These are phyloP conservation scores for Penicillium glabrum DNA, from an alignment of 2,329 filamentous ascomycete genomes.

Conservation along the genomic window DNA sequence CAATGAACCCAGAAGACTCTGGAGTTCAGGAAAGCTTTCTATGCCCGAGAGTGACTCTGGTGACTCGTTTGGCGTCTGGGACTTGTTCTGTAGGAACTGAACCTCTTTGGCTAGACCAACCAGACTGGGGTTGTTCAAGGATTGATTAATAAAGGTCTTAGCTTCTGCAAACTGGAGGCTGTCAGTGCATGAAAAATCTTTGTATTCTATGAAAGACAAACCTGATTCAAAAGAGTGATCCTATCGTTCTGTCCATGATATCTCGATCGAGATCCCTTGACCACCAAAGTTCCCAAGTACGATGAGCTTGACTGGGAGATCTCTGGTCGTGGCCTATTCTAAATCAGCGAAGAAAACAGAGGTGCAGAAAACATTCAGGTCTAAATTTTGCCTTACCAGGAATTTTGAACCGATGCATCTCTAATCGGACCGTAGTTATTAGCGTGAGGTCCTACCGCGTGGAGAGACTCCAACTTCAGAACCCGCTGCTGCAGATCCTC, in stretches of 20 bases:
- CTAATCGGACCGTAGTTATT: not conserved
- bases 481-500: constrained; percentile 25
- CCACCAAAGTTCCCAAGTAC: constrained; percentile 16
- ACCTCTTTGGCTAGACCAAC: constrained; percentile 23
- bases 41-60: constrained; percentile 15
- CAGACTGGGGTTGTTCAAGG: constrained; percentile 13
- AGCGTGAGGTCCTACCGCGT: constrained; percentile 4
- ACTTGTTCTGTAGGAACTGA: constrained; percentile 24
- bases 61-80: constrained; percentile 6
- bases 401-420: not conserved
- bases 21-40: constrained; percentile 14
- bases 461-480: constrained; percentile 16
- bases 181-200: not conserved
- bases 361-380: too few relatives aligned
- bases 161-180: constrained; percentile 19
- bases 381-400: not conserved
- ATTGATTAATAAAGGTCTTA: constrained; percentile 22
- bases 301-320: constrained; percentile 3
- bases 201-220: not conserved
- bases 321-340: constrained; percentile 5
- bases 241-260: constrained; percentile 24
- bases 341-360: not conserved
- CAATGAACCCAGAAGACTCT: constrained; percentile 9
- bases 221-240: constrained; percentile 19
- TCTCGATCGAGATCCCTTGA: constrained; percentile 22